Evolutionary conservation across 73 alveolate species (phyloP).

Genomic region (Loxodes magnus): DNA sequence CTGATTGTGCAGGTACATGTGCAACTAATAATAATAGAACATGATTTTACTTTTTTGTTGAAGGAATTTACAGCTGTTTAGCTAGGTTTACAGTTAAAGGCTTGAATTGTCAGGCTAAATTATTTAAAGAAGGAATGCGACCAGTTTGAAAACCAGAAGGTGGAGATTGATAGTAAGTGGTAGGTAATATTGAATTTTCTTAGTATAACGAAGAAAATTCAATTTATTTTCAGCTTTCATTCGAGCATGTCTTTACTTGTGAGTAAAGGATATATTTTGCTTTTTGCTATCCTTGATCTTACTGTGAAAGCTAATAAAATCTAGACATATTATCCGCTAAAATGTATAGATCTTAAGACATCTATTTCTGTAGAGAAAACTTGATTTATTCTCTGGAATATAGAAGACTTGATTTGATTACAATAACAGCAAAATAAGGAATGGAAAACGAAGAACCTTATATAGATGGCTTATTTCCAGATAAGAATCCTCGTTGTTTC

Average conservation of each 20-base stretch:
- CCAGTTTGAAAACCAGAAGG: constrained; percentile 8
- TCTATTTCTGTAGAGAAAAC: constrained; percentile 40
- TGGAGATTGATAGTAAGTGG: constrained; percentile 21
- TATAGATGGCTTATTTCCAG: constrained; percentile 27
- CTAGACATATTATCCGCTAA: constrained; percentile 5
- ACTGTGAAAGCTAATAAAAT: constrained; percentile 24
- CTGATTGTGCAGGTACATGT: constrained; percentile 2
- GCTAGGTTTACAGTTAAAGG: constrained; percentile 25
- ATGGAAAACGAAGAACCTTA: constrained; percentile 38
- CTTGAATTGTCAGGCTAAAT: constrained; percentile 18
- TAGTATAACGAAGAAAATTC: constrained; percentile 10
- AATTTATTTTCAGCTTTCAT: constrained; percentile 23
- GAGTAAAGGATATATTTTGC: constrained; percentile 31
- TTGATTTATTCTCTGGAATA: constrained; percentile 30
- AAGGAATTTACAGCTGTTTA: constrained; percentile 24
- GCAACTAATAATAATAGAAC: constrained; percentile 9
- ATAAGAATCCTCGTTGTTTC: neutral
- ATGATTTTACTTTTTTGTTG: constrained; percentile 53
- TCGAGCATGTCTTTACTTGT: constrained; percentile 16
- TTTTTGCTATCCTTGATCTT: constrained; percentile 46
- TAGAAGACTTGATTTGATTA: constrained; percentile 31
- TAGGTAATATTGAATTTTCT: neutral
- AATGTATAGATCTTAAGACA: constrained; percentile 1
- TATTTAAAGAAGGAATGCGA: constrained; percentile 8
- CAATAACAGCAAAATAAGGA: constrained; percentile 30